A percentile compares a stretch with the other conserved stretches of the same genome.
These are phyloP conservation scores for Phoma sp. DNA, from an alignment of 2,329 filamentous ascomycete species.

Conservation along the genomic window DNA sequence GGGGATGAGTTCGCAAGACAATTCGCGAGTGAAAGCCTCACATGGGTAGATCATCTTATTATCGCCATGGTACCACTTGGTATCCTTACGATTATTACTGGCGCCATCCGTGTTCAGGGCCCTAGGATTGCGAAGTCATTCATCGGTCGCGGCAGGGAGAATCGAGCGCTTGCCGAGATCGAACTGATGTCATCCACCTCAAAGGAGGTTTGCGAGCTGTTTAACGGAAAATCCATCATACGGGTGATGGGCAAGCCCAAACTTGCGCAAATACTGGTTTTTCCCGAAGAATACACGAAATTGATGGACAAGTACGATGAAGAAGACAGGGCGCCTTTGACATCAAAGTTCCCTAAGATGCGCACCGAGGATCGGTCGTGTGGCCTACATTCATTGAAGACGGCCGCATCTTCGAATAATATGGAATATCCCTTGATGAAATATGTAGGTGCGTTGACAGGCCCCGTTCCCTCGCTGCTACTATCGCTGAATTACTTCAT, in stretches of 20 bases:
- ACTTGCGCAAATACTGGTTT: not conserved
- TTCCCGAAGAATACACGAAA: not conserved
- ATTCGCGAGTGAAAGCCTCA: conserved; percentile 38
- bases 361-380: no score
- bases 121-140: conserved; percentile 45
- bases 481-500: no score
- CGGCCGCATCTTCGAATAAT: no score
- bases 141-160: conserved; percentile 52
- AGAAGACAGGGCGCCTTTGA: no score
- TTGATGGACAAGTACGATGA: no score
- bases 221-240: conserved; percentile 1
- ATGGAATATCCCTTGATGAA: no score
- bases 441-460: no score
- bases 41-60: conserved; percentile 40
- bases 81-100: conserved; percentile 51
- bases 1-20: conserved; percentile 45
- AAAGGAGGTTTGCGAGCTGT: conserved; percentile 26
- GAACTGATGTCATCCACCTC: conserved; percentile 54
- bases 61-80: conserved; percentile 50
- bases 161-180: conserved; percentile 41
- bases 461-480: no score
- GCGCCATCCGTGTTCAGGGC: conserved; percentile 41
- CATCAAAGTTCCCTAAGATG: no score
- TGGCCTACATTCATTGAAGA: no score
- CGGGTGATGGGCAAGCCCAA: conserved; percentile 1